Conservation (phyloP, 805 yeast species). For the Spathaspora gorwiae region DNA sequence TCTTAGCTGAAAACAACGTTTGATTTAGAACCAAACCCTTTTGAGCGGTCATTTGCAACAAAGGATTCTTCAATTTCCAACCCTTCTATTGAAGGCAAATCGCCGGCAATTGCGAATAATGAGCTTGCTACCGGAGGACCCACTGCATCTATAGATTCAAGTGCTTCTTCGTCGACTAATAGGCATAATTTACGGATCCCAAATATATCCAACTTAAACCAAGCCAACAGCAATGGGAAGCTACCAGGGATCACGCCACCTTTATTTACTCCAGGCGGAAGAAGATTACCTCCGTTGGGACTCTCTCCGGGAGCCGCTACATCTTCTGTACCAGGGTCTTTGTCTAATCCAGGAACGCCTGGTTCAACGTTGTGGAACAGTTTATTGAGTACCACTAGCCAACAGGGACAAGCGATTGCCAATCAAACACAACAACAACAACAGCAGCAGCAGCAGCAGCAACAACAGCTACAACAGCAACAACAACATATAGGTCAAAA, state of each 20-base stretch:
- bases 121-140: background rate
- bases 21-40: conserved; percentile 90
- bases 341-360: conserved; percentile 48
- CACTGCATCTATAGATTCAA: background rate
- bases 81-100: background rate
- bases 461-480: background rate
- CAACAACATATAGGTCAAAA: background rate
- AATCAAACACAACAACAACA: background rate
- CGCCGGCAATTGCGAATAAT: background rate
- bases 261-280: conserved; percentile 54
- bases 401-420: conserved; percentile 10
- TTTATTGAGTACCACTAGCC: conserved; percentile 33
- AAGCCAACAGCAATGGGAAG: conserved; percentile 10
- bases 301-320: conserved; percentile 38
- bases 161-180: conserved; percentile 20
- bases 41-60: conserved; percentile 89
- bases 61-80: conserved; percentile 28
- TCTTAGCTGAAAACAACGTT: conserved; percentile 43
- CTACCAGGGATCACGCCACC: conserved; percentile 44
- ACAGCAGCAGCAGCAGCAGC: conserved; percentile 4
- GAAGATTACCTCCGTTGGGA: conserved; percentile 46
- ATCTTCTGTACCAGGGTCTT: conserved; percentile 10
- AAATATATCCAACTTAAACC: conserved; percentile 24
- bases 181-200: conserved; percentile 32
- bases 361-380: conserved; percentile 47